Evolutionary conservation across 495 filamentous ascomycete species (phyloP).

Genomic region (Baudoinia panamericana): DNA sequence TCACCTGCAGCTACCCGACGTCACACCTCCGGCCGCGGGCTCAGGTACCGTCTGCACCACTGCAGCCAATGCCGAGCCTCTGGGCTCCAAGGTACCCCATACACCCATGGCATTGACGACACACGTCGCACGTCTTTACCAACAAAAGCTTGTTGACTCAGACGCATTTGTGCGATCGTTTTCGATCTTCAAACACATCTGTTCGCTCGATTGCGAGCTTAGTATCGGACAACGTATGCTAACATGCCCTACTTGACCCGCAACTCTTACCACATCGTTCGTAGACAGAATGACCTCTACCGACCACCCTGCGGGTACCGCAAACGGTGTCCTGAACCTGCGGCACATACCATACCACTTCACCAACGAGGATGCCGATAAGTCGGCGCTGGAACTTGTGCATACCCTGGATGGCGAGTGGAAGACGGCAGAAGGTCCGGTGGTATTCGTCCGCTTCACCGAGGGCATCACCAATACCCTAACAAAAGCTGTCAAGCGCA

Average conservation of each 20-base stretch:
- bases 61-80: constrained; percentile 1
- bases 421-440: constrained; percentile 56
- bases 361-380: constrained; percentile 19
- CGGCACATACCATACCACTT: constrained; percentile 17
- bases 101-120: too few relatives aligned
- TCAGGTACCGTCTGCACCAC: not conserved
- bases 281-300: constrained; percentile 1
- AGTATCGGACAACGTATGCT: not conserved
- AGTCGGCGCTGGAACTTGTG: constrained; percentile 40
- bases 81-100: too few relatives aligned
- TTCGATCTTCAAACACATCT: not conserved
- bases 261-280: not conserved
- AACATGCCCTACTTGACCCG: constrained; percentile 3
- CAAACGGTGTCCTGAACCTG: constrained; percentile 13
- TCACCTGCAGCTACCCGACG: constrained; percentile 1
- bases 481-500: constrained; percentile 73
- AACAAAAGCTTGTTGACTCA: too few relatives aligned
- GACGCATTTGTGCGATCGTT: too few relatives aligned
- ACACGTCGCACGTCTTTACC: too few relatives aligned
- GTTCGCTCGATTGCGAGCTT: constrained; percentile 3
- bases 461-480: constrained; percentile 98
- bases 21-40: not conserved
- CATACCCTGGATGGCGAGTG: constrained; percentile 73
- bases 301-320: constrained; percentile 7
- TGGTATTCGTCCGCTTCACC: constrained; percentile 83